These are phyloP conservation scores for Bipolaris gigantea DNA, from an alignment of 2,329 filamentous ascomycete species.

Conservation along the genomic window DNA sequence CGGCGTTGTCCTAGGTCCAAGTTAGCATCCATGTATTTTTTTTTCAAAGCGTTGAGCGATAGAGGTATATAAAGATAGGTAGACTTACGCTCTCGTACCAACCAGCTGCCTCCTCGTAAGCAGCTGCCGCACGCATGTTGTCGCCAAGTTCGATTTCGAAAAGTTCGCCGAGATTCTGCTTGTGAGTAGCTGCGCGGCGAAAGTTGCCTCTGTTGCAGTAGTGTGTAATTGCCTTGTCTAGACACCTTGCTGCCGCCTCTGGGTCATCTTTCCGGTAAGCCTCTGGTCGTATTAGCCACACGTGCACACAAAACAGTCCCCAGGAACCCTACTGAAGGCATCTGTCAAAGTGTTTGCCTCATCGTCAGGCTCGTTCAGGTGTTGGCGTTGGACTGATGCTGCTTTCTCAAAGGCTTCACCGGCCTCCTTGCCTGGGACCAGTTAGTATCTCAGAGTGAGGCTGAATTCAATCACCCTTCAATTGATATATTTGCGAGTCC, in stretches of 20 bases:
- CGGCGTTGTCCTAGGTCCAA: constrained; percentile 38
- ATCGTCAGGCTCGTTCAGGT: constrained; percentile 89
- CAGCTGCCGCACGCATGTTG: constrained; percentile 73
- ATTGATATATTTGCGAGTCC: background rate
- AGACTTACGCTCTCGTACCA: constrained; percentile 70
- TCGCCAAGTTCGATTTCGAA: constrained; percentile 83
- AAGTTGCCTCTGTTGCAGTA: constrained; percentile 92
- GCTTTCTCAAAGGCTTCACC: constrained; percentile 83
- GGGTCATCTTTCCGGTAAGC: constrained; percentile 86
- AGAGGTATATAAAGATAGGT: background rate
- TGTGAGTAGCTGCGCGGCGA: constrained; percentile 83
- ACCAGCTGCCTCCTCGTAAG: constrained; percentile 80
- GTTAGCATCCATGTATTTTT: constrained; percentile 21
- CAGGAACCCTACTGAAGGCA: constrained; percentile 66
- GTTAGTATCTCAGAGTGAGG: constrained; percentile 10
- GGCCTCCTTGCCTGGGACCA: constrained; percentile 72
- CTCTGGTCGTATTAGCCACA: constrained; percentile 49
- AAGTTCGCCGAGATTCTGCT: constrained; percentile 84
- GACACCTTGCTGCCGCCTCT: constrained; percentile 76
- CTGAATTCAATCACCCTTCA: no score
- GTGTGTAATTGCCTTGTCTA: constrained; percentile 78
- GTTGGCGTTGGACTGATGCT: constrained; percentile 75
- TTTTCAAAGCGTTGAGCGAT: background rate
- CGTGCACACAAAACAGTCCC: background rate
- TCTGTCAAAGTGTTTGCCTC: constrained; percentile 85